These are phyloP conservation scores for Stemphylium lycopersici DNA, from an alignment of 2,329 filamentous ascomycete species.

Conservation along the genomic window DNA sequence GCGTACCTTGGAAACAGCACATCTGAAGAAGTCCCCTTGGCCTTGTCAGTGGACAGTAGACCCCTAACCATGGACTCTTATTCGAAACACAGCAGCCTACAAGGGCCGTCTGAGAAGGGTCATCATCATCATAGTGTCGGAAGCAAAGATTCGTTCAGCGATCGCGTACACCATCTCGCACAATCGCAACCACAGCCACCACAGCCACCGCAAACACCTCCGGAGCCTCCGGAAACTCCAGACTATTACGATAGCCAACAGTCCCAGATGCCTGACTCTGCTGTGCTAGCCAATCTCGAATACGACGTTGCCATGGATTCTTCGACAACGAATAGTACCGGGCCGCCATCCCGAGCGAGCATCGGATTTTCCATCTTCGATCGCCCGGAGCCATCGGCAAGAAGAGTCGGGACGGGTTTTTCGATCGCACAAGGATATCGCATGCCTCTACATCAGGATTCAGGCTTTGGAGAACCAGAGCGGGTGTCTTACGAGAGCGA, in stretches of 20 bases:
- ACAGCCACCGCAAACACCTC: slow-evolving; percentile 11
- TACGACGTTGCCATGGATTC: slow-evolving; percentile 41
- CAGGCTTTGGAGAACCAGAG: slow-evolving; percentile 37
- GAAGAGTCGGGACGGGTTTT: slow-evolving; percentile 25
- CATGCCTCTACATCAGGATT: slow-evolving; percentile 45
- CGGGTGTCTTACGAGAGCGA: slow-evolving; percentile 32
- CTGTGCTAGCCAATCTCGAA: slow-evolving; percentile 38
- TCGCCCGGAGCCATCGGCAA: slow-evolving; percentile 16
- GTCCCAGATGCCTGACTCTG: slow-evolving; percentile 26
- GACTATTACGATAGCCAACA: slow-evolving; percentile 17
- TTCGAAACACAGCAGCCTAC: slow-evolving; percentile 11
- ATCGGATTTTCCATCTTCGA: slow-evolving; percentile 39
- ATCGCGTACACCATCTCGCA: slow-evolving; percentile 41
- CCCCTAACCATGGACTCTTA: slow-evolving; percentile 26
- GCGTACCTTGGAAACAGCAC: slow-evolving; percentile 34
- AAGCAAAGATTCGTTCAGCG: slow-evolving; percentile 43
- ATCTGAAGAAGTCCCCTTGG: slow-evolving; percentile 33
- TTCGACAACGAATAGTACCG: slow-evolving; percentile 26
- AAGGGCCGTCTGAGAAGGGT: slow-evolving; percentile 11
- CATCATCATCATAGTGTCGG: slow-evolving; percentile 29
- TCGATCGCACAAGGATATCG: slow-evolving; percentile 32
- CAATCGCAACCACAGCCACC: slow-evolving; percentile 9
- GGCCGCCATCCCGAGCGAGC: slow-evolving; percentile 31
- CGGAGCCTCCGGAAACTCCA: slow-evolving; percentile 5
- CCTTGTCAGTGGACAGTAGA: slow-evolving; percentile 30